A percentile compares a stretch with the other conserved stretches of the same genome.
Evolutionary conservation across 2,329 filamentous ascomycete genomes (phyloP).

Genomic region (Mycocentrospora acerina): DNA sequence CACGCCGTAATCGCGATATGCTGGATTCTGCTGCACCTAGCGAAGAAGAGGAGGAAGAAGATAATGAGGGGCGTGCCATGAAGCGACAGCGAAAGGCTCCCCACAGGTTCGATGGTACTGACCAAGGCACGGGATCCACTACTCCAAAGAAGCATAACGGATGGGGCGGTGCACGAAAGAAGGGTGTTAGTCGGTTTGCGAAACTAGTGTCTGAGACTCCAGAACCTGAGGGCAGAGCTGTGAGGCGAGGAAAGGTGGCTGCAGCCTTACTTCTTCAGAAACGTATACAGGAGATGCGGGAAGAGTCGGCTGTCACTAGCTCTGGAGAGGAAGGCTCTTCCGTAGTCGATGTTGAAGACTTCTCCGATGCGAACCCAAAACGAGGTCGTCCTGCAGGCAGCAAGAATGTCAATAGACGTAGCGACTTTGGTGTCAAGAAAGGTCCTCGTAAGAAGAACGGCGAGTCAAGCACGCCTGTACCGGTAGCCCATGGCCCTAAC

Average conservation of each 20-base stretch:
- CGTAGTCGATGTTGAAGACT: constrained; percentile 32
- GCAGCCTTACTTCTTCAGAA: constrained; percentile 43
- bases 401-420: constrained; percentile 49
- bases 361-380: constrained; percentile 24
- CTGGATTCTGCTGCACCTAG: constrained; percentile 40
- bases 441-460: constrained; percentile 46
- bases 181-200: constrained; percentile 37
- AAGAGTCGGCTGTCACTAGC: constrained; percentile 42
- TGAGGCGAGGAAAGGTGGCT: constrained; percentile 29
- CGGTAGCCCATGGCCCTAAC: constrained; percentile 24
- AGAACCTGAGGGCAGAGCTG: constrained; percentile 35
- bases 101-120: constrained; percentile 37
- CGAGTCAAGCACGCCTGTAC: constrained; percentile 22
- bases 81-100: constrained; percentile 40
- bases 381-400: constrained; percentile 47
- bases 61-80: constrained; percentile 30
- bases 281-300: constrained; percentile 49
- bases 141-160: constrained; percentile 38
- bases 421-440: constrained; percentile 53
- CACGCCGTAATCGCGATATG: constrained; percentile 45
- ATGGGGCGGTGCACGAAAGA: constrained; percentile 43
- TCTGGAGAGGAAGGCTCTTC: constrained; percentile 40
- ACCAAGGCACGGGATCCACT: constrained; percentile 30
- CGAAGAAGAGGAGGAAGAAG: constrained; percentile 42
- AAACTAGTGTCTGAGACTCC: constrained; percentile 36